Conservation (phyloP, 2,329 filamentous ascomycete genomes). For the Cercospora sesami region DNA sequence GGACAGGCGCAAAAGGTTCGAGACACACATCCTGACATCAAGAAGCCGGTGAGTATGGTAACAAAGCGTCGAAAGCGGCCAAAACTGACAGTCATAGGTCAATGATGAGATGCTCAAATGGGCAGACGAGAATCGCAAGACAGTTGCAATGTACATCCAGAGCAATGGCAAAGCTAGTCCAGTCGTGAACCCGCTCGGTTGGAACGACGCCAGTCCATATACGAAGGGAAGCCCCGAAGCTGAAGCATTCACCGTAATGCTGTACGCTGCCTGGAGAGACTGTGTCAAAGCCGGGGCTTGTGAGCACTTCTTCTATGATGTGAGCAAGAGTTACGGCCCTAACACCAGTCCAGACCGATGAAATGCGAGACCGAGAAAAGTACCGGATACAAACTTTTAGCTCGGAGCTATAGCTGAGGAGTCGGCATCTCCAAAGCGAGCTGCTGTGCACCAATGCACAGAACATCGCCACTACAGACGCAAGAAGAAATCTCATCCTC, state of each 20-base stretch:
- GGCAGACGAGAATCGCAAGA: slow-evolving; percentile 45
- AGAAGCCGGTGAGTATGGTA: slow-evolving; percentile 3
- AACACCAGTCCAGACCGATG: background rate
- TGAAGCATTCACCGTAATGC: slow-evolving; percentile 47
- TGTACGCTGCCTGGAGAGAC: slow-evolving; percentile 49
- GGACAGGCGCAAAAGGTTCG: slow-evolving; percentile 13
- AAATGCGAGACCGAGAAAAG: slow-evolving; percentile 10
- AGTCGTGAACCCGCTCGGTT: slow-evolving; percentile 46
- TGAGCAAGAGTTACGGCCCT: background rate
- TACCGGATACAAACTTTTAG: background rate
- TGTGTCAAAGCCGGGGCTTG: slow-evolving; percentile 35
- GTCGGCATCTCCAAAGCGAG: background rate
- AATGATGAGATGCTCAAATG: slow-evolving; percentile 37
- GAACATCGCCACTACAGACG: background rate
- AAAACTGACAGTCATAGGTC: slow-evolving; percentile 2
- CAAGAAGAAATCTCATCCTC: background rate
- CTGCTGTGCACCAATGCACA: background rate
- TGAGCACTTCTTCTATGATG: background rate
- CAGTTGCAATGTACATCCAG: slow-evolving; percentile 42
- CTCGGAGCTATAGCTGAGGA: slow-evolving; percentile 6
- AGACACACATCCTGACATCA: slow-evolving; percentile 10
- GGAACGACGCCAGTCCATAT: slow-evolving; percentile 20
- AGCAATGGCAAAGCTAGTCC: slow-evolving; percentile 43
- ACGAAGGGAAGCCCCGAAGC: slow-evolving; percentile 44
- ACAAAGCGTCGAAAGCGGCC: fast-evolving